Evolutionary conservation across 1,284 basidiomycete species (phyloP).

Genomic region (Phellinidium pouzarii): DNA sequence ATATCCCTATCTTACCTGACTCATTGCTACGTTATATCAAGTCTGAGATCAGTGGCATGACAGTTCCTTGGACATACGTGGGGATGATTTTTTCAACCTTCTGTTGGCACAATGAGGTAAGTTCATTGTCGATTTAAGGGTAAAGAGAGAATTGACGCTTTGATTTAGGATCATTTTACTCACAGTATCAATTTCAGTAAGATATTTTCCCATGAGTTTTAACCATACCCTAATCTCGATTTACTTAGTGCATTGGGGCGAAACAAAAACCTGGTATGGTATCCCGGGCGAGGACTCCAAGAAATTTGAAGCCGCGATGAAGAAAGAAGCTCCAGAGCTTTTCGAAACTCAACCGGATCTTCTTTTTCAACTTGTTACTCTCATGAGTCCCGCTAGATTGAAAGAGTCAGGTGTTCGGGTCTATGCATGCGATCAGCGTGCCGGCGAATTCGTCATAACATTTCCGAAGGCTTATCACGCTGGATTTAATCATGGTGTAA

Average conservation of each 20-base stretch:
- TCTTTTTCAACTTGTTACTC: slow-evolving; percentile 94
- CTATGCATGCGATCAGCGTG: slow-evolving; percentile 91
- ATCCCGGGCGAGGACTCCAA: slow-evolving; percentile 92
- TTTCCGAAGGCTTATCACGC: slow-evolving; percentile 99
- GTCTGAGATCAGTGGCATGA: slow-evolving; percentile 99
- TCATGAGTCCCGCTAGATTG: slow-evolving; percentile 93
- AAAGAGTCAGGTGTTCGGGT: slow-evolving; percentile 89
- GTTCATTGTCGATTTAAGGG: slow-evolving; percentile 18
- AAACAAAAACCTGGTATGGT: slow-evolving; percentile 99
- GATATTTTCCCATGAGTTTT: slow-evolving; percentile 26
- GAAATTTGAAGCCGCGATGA: slow-evolving; percentile 95
- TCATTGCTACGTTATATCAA: slow-evolving; percentile 92
- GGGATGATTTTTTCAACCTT: slow-evolving; percentile 99
- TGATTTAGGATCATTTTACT: slow-evolving; percentile 85
- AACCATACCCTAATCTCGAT: slow-evolving; percentile 18
- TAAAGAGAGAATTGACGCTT: slow-evolving; percentile 6
- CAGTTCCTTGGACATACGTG: slow-evolving; percentile 99
- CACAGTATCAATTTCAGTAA: slow-evolving; percentile 93
- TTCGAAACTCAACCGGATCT: slow-evolving; percentile 97
- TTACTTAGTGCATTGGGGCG: slow-evolving; percentile 91
- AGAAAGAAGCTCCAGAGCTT: slow-evolving; percentile 93
- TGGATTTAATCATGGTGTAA: slow-evolving; percentile 95
- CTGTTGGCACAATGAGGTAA: slow-evolving; percentile 98
- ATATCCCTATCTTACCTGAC: slow-evolving; percentile 85
- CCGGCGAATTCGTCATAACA: slow-evolving; percentile 96